phyloP scores from a whole-genome alignment of 495 filamentous ascomycete species.

The Xylaria flabelliformis region DNA sequence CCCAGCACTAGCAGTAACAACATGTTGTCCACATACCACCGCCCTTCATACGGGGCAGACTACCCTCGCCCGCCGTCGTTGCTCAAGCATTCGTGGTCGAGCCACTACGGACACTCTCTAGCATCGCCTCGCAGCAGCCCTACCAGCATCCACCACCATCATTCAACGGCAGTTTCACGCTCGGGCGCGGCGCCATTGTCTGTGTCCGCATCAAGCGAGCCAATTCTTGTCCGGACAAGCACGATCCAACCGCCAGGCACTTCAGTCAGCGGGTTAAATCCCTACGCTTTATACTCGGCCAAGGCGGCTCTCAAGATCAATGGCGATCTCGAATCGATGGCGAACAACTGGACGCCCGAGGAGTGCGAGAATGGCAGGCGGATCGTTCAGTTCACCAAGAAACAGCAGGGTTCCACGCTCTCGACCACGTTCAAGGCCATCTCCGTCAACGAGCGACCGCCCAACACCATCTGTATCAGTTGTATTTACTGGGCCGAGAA shows the following conservation, averaged over 20 bases:
- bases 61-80: constrained; percentile 50
- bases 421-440: constrained; percentile 75
- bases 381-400: constrained; percentile 83
- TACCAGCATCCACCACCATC: constrained; percentile 39
- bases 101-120: constrained; percentile 50
- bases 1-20: constrained; percentile 53
- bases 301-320: constrained; percentile 86
- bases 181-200: constrained; percentile 47
- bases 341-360: constrained; percentile 74
- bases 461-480: constrained; percentile 83
- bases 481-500: constrained; percentile 95
- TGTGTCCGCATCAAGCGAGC: constrained; percentile 40
- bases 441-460: constrained; percentile 69
- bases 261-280: constrained; percentile 66
- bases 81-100: constrained; percentile 55
- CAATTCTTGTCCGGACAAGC: constrained; percentile 83
- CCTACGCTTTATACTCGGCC: constrained; percentile 81
- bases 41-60: constrained; percentile 52
- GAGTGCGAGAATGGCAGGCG: constrained; percentile 78
- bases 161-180: constrained; percentile 44
- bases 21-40: constrained; percentile 54
- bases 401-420: constrained; percentile 77
- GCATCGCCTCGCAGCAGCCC: constrained; percentile 54
- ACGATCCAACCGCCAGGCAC: constrained; percentile 67
- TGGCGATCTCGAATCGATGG: constrained; percentile 84